Evolutionary conservation across 139 green algal species (phyloP).

Genomic region (Dunaliella primolecta): DNA sequence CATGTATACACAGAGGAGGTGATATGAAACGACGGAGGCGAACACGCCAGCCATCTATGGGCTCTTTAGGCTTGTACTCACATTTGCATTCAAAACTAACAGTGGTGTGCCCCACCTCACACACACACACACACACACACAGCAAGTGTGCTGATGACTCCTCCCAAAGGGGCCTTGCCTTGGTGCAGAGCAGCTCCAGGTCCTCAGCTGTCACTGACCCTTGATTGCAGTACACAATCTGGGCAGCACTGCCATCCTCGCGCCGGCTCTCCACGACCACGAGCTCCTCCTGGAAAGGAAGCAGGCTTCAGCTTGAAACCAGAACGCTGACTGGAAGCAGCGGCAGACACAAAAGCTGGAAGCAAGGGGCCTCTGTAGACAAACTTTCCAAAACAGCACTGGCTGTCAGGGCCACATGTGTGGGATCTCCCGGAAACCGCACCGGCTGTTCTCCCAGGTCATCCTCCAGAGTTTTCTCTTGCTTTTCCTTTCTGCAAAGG

Average conservation of each 20-base stretch:
- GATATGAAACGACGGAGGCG: too few species aligned
- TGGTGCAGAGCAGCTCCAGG: conserved; percentile 82
- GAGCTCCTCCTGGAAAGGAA: conserved; percentile 35
- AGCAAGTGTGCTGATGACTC: too few species aligned
- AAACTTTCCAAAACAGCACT: neutral
- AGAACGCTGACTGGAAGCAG: neutral
- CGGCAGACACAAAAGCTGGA: neutral
- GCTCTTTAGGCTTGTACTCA: too few species aligned
- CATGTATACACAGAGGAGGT: too few species aligned
- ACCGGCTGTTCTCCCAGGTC: conserved; percentile 18
- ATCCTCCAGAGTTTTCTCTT: conserved; percentile 6
- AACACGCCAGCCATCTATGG: too few species aligned
- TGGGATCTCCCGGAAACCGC: neutral
- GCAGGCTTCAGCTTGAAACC: neutral
- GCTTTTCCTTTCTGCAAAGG: neutral
- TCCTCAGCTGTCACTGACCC: conserved; percentile 66
- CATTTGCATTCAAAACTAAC: too few species aligned
- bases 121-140: too few species aligned
- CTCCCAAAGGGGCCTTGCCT: too few species aligned
- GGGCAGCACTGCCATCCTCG: conserved; percentile 50
- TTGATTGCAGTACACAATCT: conserved; percentile 80
- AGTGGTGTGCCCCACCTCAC: too few species aligned
- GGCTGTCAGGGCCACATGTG: neutral
- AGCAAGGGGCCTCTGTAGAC: neutral
- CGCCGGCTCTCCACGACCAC: conserved; percentile 44